Base-by-base conservation (phyloP, 139 green algal genomes). In the Spirogloea muscicola region DNA sequence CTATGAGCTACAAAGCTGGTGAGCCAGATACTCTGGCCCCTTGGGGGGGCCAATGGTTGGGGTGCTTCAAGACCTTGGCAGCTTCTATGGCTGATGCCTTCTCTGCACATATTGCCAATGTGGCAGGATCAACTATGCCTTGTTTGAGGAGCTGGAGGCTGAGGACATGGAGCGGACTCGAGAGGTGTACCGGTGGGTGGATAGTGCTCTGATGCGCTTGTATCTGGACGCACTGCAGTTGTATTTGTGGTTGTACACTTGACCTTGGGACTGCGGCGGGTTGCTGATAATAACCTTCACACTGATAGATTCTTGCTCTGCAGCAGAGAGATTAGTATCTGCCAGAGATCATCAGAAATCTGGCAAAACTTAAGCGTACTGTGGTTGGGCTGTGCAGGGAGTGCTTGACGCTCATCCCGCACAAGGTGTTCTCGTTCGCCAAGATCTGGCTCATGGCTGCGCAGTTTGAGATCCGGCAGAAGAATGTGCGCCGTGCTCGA, bases 371-470 rank as follows among this genome's bases (percentile, higher is more conserved):
- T 21, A 34, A 25, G 55, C 18, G 55, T 21, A 34, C 55, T 64
- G 10, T 64, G 55, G 21, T 21, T 64, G 21, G 25, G n/a, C n/a
- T n/a, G n/a, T 68, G 70, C 72, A 69, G 72, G 10, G 68, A 76
- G 55, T 79, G 68, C 49, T 49, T 86, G 25, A 93, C 96, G 84
- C 76, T 97, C 34, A 89, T 98, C 25, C 94, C 93, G 3, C 94
- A 99, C 85, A 72, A 79, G 25, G 39, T 67, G 6, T 98, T 99
- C 84, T 96, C 92, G 13, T 99, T 99, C 82, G 85, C 88, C 42
- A 98, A 99, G 88, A 74, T 96, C 39, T 98, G 94, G 94, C 87
- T 98, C 42, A 75, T 97, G 74, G 93, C 94, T 1, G 94, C 94
- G 0, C 88, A 99, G 80, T 91, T 97, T 68, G 91, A 97, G 82